Conservation (phyloP, 2,329 filamentous ascomycete genomes). For the Botrytis byssoidea region DNA sequence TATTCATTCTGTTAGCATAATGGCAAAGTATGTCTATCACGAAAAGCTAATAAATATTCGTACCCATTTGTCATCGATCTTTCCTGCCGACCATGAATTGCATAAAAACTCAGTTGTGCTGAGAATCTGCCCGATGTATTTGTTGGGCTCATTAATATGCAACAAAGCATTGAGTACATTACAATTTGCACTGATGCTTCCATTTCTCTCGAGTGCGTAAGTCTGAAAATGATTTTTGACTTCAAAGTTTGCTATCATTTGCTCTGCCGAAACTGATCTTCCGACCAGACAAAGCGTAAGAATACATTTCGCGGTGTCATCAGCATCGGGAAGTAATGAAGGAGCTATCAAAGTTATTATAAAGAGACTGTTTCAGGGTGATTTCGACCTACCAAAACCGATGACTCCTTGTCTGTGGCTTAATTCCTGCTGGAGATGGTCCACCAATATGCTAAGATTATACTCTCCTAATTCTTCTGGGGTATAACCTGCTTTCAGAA, state of each 20-base stretch:
- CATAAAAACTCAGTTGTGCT: background rate
- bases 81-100: background rate
- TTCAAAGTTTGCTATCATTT: constrained; percentile 12
- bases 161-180: constrained; percentile 11
- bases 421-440: background rate
- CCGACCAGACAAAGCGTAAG: background rate
- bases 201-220: constrained; percentile 11
- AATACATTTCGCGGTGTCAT: constrained; percentile 16
- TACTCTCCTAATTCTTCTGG: background rate
- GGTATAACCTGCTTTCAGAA: background rate
- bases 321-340: background rate
- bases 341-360: background rate
- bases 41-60: background rate
- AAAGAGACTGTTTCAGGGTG: background rate
- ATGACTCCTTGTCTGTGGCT: background rate
- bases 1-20: background rate
- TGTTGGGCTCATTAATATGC: background rate
- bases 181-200: constrained; percentile 11
- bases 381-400: background rate
- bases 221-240: constrained; percentile 6
- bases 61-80: constrained; percentile 10
- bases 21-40: background rate
- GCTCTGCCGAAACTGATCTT: background rate
- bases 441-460: background rate
- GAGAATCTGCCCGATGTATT: background rate